Percentiles rank a stretch among this genome's conserved stretches.
These are phyloP conservation scores for Tephrocybe sp. DNA, from an alignment of 768 basidiomycete species.

Conservation along the genomic window DNA sequence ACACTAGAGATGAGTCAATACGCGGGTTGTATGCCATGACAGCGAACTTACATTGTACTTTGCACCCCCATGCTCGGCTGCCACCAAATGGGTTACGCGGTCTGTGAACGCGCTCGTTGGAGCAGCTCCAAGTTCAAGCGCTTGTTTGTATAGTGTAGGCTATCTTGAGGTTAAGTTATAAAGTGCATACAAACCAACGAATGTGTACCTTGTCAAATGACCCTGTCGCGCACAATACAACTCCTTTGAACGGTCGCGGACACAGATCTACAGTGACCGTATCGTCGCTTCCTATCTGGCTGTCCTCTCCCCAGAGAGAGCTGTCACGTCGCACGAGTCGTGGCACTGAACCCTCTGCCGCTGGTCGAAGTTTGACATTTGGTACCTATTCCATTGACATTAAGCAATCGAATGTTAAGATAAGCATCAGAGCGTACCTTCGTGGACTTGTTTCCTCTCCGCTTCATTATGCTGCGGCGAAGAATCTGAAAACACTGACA, in stretches of 20 bases:
- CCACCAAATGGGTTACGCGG: conserved; percentile 85
- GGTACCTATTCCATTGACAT: conserved; percentile 54
- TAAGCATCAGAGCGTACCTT: conserved; percentile 39
- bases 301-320: conserved; percentile 47
- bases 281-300: conserved; percentile 47
- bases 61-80: conserved; percentile 74
- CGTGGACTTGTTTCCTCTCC: conserved; percentile 65
- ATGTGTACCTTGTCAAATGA: conserved; percentile 77
- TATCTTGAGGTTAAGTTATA: conserved; percentile 25
- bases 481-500: background rate
- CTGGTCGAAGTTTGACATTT: conserved; percentile 79
- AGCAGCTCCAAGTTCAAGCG: conserved; percentile 77
- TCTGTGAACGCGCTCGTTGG: conserved; percentile 76
- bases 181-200: background rate
- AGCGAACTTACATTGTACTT: conserved; percentile 68
- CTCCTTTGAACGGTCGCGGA: conserved; percentile 67
- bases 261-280: conserved; percentile 45
- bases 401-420: background rate
- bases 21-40: background rate
- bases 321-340: conserved; percentile 24
- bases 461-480: no score
- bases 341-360: conserved; percentile 36
- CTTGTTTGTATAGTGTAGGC: conserved; percentile 74
- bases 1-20: conserved; percentile 49
- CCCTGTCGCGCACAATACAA: conserved; percentile 76